Evolutionary conservation across 305 asterid genomes (phyloP).

Genomic region (Petunia hybrid): DNA sequence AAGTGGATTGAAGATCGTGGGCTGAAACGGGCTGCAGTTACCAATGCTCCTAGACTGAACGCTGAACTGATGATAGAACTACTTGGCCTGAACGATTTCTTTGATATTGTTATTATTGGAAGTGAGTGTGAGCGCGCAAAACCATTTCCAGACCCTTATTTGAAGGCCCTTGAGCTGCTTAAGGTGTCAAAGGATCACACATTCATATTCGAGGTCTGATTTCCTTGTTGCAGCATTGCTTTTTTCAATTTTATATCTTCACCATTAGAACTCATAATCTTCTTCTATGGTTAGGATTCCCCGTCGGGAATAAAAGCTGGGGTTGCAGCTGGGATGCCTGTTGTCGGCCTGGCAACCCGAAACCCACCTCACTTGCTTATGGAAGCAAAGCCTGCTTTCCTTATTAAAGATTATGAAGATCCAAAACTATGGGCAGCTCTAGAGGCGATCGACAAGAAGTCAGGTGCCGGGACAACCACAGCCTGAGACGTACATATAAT

Average conservation of each 20-base stretch:
- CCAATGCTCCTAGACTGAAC: conserved; percentile 86
- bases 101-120: conserved; percentile 72
- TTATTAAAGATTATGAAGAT: conserved; percentile 85
- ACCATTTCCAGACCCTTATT: conserved; percentile 89
- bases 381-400: conserved; percentile 83
- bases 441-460: conserved; percentile 65
- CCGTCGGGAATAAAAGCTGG: conserved; percentile 94
- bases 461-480: conserved; percentile 24
- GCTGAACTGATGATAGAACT: conserved; percentile 80
- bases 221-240: neutral
- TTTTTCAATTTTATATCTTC: neutral
- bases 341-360: conserved; percentile 81
- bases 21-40: conserved; percentile 90
- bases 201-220: conserved; percentile 81
- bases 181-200: conserved; percentile 88
- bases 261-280: neutral
- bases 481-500: conserved; percentile 1
- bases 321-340: conserved; percentile 93
- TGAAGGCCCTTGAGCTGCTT: conserved; percentile 87
- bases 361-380: conserved; percentile 70
- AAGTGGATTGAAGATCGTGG: conserved; percentile 93
- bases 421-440: conserved; percentile 81
- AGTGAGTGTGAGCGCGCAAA: conserved; percentile 83
- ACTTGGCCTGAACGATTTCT: conserved; percentile 89
- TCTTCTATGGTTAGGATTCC: conserved; percentile 67